Conservation (phyloP, 176 grass and related monocot species). For the Oryza officinalis region DNA sequence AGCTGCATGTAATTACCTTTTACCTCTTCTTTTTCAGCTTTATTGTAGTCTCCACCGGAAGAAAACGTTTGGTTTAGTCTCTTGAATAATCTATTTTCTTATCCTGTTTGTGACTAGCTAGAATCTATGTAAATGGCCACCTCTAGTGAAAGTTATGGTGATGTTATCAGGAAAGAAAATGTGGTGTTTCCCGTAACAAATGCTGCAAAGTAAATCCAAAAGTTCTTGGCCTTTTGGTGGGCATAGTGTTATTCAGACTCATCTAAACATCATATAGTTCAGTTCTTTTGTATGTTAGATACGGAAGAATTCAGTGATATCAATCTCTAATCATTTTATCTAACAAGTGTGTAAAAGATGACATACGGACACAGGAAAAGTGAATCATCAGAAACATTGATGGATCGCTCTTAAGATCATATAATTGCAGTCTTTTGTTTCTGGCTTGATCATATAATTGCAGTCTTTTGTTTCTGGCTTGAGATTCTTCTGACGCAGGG, state of each 20-base stretch:
- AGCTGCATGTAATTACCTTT: conserved; percentile 38
- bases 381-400: too few species aligned
- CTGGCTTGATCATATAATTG: background rate
- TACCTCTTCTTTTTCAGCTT: conserved; percentile 18
- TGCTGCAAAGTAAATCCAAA: background rate
- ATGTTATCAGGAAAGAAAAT: conserved; percentile 35
- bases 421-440: background rate
- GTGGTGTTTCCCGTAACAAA: background rate
- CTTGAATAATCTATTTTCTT: conserved; percentile 31
- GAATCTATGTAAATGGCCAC: conserved; percentile 31
- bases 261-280: background rate
- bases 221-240: background rate
- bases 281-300: background rate
- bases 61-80: conserved; percentile 33
- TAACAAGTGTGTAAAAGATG: too few species aligned
- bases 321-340: too few species aligned
- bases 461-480: too few species aligned
- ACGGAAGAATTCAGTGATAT: background rate
- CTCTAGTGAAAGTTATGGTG: conserved; percentile 9
- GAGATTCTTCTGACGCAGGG: too few species aligned
- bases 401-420: background rate
- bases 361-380: too few species aligned
- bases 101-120: conserved; percentile 13
- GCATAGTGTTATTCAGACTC: background rate
- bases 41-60: background rate